These are phyloP conservation scores for Mediolabrus comicus DNA, from an alignment of 108 stramenopile genomes.

Conservation along the genomic window DNA sequence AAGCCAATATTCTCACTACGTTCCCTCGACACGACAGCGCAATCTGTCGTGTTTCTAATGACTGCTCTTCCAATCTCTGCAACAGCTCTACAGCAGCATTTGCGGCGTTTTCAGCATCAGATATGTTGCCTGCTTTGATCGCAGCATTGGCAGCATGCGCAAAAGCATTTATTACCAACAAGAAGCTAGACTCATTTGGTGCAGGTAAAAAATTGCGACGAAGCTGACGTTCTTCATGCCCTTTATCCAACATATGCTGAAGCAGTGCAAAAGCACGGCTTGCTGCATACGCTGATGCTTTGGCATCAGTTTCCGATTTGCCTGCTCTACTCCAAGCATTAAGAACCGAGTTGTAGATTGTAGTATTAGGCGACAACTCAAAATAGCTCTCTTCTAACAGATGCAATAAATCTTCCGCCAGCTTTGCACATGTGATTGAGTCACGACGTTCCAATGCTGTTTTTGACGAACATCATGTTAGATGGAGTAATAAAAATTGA, in stretches of 20 bases:
- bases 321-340: slow-evolving; percentile 48
- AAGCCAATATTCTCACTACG: slow-evolving; percentile 22
- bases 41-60: slow-evolving; percentile 10
- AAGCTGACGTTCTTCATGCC: slow-evolving; percentile 7
- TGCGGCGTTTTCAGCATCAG: slow-evolving; percentile 17
- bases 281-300: slow-evolving; percentile 15
- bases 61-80: slow-evolving; percentile 13
- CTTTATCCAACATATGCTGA: slow-evolving; percentile 13
- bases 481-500: neutral
- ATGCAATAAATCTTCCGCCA: slow-evolving; percentile 23
- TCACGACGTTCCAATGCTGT: slow-evolving; percentile 33
- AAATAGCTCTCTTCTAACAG: slow-evolving; percentile 21
- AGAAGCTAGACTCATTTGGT: slow-evolving; percentile 34
- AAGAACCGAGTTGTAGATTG: slow-evolving; percentile 50
- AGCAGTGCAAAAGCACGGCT: slow-evolving; percentile 43
- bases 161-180: slow-evolving; percentile 31
- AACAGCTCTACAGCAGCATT: slow-evolving; percentile 18
- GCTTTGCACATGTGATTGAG: slow-evolving; percentile 10
- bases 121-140: slow-evolving; percentile 7
- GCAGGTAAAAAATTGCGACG: slow-evolving; percentile 2
- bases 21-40: slow-evolving; percentile 24
- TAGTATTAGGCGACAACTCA: slow-evolving; percentile 41
- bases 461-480: neutral
- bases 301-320: slow-evolving; percentile 12
- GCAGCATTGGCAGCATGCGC: slow-evolving; percentile 22